These are phyloP conservation scores for Candida succiphila DNA, from an alignment of 805 yeast genomes.

Conservation along the genomic window DNA sequence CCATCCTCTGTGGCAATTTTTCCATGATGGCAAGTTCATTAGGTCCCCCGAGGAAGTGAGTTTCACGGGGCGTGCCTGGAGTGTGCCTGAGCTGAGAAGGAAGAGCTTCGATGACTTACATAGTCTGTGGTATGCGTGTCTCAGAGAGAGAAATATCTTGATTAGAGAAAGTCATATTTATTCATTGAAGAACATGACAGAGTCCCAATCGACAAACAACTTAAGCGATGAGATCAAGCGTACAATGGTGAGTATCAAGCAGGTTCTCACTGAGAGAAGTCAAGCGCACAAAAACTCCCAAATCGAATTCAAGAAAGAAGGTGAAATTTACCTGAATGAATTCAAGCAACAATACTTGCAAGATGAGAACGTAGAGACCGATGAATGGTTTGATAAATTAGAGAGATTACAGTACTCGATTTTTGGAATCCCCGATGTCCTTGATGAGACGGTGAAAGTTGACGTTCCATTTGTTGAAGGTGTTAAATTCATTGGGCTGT, in stretches of 20 bases:
- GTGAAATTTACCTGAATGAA: conserved; percentile 39
- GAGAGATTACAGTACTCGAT: conserved; percentile 74
- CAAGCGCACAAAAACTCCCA: conserved; percentile 55
- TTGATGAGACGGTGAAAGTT: conserved; percentile 46
- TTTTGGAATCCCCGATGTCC: conserved; percentile 73
- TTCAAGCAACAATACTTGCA: conserved; percentile 51
- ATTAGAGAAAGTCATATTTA: conserved; percentile 63
- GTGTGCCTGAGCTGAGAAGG: conserved; percentile 77
- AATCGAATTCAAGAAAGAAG: conserved; percentile 31
- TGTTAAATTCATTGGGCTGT: conserved; percentile 53
- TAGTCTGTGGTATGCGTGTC: conserved; percentile 77
- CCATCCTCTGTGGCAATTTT: conserved; percentile 95
- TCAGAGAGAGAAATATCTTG: conserved; percentile 73
- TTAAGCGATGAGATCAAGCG: conserved; percentile 35
- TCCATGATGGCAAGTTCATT: conserved; percentile 50
- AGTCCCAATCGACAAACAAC: conserved; percentile 10
- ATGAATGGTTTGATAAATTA: conserved; percentile 55
- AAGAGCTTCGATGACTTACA: conserved; percentile 91
- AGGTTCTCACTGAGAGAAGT: conserved; percentile 80
- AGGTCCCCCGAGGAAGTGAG: conserved; percentile 48
- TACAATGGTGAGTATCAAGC: conserved; percentile 75
- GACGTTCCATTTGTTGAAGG: conserved; percentile 59
- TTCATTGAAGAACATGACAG: conserved; percentile 20
- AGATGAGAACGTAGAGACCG: conserved; percentile 42
- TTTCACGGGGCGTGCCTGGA: conserved; percentile 68